phyloP scores from a whole-genome alignment of 2,329 filamentous ascomycete genomes.

The Lachnellula subtilissima region DNA sequence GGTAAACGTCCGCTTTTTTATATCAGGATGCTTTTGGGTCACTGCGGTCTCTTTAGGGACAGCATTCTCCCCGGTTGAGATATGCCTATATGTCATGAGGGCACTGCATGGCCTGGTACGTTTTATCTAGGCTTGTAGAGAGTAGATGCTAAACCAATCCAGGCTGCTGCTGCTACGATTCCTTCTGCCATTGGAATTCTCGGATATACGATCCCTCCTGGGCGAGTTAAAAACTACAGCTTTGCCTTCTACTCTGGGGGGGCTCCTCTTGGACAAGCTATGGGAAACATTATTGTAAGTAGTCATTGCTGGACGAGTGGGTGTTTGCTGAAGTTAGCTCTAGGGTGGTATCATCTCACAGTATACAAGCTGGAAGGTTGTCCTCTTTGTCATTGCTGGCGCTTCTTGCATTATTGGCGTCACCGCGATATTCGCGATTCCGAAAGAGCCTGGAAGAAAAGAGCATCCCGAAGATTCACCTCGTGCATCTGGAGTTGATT shows the following conservation, averaged over 20 bases:
- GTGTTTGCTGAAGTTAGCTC: slow-evolving; percentile 28
- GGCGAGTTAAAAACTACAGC: slow-evolving; percentile 66
- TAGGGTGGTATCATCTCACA: slow-evolving; percentile 57
- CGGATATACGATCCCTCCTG: slow-evolving; percentile 61
- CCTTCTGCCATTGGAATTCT: slow-evolving; percentile 68
- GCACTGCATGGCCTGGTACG: slow-evolving; percentile 58
- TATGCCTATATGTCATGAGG: slow-evolving; percentile 62
- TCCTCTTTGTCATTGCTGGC: slow-evolving; percentile 61
- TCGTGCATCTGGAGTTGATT: slow-evolving; percentile 50
- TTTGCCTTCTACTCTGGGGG: slow-evolving; percentile 62
- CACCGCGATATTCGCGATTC: slow-evolving; percentile 56
- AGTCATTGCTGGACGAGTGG: neutral
- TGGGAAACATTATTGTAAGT: slow-evolving; percentile 47
- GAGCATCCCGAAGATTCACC: slow-evolving; percentile 1
- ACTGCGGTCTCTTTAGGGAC: slow-evolving; percentile 53
- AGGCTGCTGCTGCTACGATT: slow-evolving; percentile 56
- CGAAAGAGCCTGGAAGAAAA: slow-evolving; percentile 39
- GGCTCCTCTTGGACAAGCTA: slow-evolving; percentile 58
- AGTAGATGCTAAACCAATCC: neutral
- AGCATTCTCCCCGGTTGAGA: slow-evolving; percentile 62
- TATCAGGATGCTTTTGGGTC: slow-evolving; percentile 53
- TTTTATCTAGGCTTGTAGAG: neutral
- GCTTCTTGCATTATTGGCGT: slow-evolving; percentile 52
- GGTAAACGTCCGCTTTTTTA: slow-evolving; percentile 42
- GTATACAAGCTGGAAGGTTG: slow-evolving; percentile 61